Base-by-base conservation (phyloP, 116 monocot genomes). In the Thalassia testudinum region DNA sequence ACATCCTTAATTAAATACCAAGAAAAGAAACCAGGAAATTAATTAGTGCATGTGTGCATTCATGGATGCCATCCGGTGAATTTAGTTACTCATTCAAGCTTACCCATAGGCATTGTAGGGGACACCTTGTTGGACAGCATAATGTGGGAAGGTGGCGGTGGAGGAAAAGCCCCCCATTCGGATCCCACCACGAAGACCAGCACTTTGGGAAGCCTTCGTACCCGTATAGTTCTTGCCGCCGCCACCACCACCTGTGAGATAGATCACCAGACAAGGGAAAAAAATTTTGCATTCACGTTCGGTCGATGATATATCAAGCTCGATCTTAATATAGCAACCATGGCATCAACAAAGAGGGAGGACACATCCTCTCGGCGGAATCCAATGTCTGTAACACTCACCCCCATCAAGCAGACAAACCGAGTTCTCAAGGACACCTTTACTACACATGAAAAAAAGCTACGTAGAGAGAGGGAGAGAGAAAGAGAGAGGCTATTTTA, bases 31-130 rank as follows among this genome's bases (percentile, higher is more conserved):
- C n/a, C n/a, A n/a, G n/a, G n/a, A n/a, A n/a, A n/a, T n/a, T n/a
- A n/a, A n/a, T n/a, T n/a, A n/a, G n/a, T n/a, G n/a, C n/a, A n/a
- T n/a, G n/a, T n/a, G n/a, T n/a, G n/a, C n/a, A n/a, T n/a, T n/a
- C n/a, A n/a, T n/a, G n/a, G n/a, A n/a, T n/a, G 16, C 37, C 5
- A 24, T 55, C 50, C 7, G 25, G 12, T 24, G 23, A 16, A 22
- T 27, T 12, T 24, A 17, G 21, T 30, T 24, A 10, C 8, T 51
- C 17, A 17, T 55, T 42, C 13, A 30, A 37, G 26, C 77, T 75
- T 74, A 80, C 86, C 86, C 86, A 73, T 92, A 92, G 27, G 73
- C 66, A 75, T 75, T 78, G 56, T 91, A 85, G 53, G 81, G 91
- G 40, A 81, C 45, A 30, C 81, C 83, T 59, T 86, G 92, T 20